Evolutionary conservation across 108 stramenopile species (phyloP), one percentile per base, ranked within the genome.

Genomic region (Skeletonema tropicum): DNA sequence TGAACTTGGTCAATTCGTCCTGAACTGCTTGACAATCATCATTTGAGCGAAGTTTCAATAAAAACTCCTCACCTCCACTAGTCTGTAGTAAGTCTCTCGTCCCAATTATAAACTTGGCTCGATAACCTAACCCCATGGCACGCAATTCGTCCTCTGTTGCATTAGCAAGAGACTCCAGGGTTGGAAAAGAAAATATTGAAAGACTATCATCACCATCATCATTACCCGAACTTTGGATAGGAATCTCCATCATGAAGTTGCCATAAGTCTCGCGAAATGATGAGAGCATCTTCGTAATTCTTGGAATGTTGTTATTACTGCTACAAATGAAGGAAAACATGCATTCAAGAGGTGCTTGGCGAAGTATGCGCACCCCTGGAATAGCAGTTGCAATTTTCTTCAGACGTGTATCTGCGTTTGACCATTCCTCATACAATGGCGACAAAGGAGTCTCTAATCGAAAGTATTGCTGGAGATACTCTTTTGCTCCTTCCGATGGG

Each of bases 261-360:
- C 98, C 99, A 82, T 87, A 98, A 33, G 71, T 59, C 58, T 73
- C 68, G 61, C 98, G 82, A 58, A 99, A 84, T 11, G 86, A 57
- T 25, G 85, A 74, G 45, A 99, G 79, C 93, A 99, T 98, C 29
- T 91, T 86, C 5, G 88, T 86, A 66, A 99, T 99, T 14, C 99
- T 75, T 9, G 97, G 88, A 68, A 99, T 99, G 82, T 99, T 99
- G 88, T 99, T 99, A 87, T 99, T 99, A 74, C 90, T 91, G 17
- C 92, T 94, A 71, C 98, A 99, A 33, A 99, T 94, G 77, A 99
- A 99, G 60, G 95, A 97, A 57, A 98, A 77, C 48, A 99, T 84
- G 76, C 97, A 98, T 76, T 99, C 98, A 68, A 90, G 84, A 7
- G 98, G 98, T 76, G 99, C 95, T 70, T 99, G 99, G 4, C 95